Evolutionary conservation across 148 eudicot genomes (phyloP).

Genomic region (Gaultheria prostrata): DNA sequence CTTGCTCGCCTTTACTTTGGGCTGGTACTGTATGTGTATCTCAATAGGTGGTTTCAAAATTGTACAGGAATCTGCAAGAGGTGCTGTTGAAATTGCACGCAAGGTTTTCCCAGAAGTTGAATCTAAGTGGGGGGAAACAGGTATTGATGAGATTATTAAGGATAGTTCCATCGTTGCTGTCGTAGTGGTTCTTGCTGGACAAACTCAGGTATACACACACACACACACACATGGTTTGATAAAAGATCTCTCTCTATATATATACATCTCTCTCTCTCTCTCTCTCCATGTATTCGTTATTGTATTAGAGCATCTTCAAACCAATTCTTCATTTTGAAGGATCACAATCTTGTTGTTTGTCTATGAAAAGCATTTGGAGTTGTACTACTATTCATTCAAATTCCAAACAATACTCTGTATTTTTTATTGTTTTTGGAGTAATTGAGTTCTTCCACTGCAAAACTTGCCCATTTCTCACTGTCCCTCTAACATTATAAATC

Average conservation of each 20-base stretch:
- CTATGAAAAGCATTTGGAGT: neutral
- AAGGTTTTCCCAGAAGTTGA: slow-evolving; percentile 70
- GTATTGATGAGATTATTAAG: slow-evolving; percentile 68
- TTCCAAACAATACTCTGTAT: no score
- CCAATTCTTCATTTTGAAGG: no score
- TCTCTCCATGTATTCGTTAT: neutral
- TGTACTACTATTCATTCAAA: no score
- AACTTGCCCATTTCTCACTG: neutral
- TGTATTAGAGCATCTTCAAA: neutral
- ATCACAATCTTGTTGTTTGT: neutral
- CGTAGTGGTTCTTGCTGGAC: slow-evolving; percentile 94
- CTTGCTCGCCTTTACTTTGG: neutral
- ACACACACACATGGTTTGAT: no score
- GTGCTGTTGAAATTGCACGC: slow-evolving; percentile 69
- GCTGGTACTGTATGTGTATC: neutral
- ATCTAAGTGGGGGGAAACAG: slow-evolving; percentile 78
- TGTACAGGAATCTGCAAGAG: slow-evolving; percentile 72
- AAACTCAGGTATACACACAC: slow-evolving; percentile 66
- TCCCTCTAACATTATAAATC: neutral
- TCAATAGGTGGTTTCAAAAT: neutral
- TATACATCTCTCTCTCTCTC: slow-evolving; percentile 24
- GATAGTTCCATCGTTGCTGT: slow-evolving; percentile 67
- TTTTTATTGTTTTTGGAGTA: neutral
- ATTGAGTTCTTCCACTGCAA: neutral
- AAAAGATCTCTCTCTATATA: no score